A percentile compares a stretch with the other conserved stretches of the same genome.
These are phyloP conservation scores for Zangia roseola DNA, from an alignment of 768 basidiomycete species.

Conservation along the genomic window DNA sequence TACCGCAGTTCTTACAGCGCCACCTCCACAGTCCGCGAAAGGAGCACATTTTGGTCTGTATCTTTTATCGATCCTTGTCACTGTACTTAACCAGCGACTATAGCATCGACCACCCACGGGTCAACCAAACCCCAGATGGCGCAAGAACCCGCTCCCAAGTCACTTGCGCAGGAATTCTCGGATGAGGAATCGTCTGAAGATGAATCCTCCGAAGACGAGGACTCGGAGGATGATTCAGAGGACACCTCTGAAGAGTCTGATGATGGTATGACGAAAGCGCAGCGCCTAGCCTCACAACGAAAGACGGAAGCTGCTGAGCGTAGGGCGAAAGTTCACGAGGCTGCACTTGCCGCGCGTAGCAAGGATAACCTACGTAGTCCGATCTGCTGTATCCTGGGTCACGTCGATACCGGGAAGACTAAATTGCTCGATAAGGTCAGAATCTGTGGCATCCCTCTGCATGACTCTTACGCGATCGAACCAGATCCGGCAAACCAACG, in stretches of 20 bases:
- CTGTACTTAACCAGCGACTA: not conserved
- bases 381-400: constrained; percentile 98
- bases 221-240: constrained; percentile 51
- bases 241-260: constrained; percentile 43
- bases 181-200: constrained; percentile 40
- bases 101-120: constrained; percentile 10
- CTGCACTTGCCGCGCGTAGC: constrained; percentile 79
- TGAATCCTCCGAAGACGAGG: constrained; percentile 46
- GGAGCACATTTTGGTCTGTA: constrained; percentile 11
- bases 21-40: constrained; percentile 1
- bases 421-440: constrained; percentile 93
- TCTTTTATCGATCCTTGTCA: too few relatives aligned
- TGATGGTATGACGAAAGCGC: constrained; percentile 64
- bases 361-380: constrained; percentile 93
- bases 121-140: constrained; percentile 19
- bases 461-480: constrained; percentile 4
- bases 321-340: constrained; percentile 74
- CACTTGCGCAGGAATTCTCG: constrained; percentile 27
- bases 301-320: constrained; percentile 87
- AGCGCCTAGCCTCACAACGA: constrained; percentile 64
- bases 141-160: constrained; percentile 27
- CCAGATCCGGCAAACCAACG: constrained; percentile 98
- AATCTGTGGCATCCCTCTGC: not conserved
- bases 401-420: constrained; percentile 99
- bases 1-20: not conserved